Evolutionary conservation across 768 basidiomycete genomes (phyloP), one percentile per base, ranked within the genome.

Genomic region (Xerocomus brunneocitrinus): DNA sequence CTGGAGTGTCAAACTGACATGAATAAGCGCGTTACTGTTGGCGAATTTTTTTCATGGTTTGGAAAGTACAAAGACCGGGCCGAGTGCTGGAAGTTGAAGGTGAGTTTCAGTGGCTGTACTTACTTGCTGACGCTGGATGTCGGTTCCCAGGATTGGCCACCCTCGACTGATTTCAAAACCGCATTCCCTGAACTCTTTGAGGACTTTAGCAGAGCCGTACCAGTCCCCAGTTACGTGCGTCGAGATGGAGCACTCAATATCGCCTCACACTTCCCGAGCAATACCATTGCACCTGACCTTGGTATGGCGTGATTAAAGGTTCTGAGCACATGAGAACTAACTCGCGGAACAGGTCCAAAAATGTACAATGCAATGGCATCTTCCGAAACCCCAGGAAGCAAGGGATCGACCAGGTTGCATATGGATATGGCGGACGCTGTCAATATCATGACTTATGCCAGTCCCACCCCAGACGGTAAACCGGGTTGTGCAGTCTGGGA

Each of bases 381-480:
- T 4, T 78, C 75, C 38, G 84, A 88, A 61, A 66, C 70, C 4
- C 67, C 74, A 30, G 87, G 87, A 4, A 88, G 83, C 63, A 86
- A 88, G 61, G 93, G 94, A 2, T 85, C 90, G 22, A 97, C 94
- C 9, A 76, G 90, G 53, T 71, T 97, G 47, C 95, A 97, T 61
- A 92, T 95, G 90, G 91, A 92, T 68, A 91, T 94, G 82, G 89
- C 89, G 0, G 93, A 94, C 61, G 94, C 95, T 5, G 73, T 97
- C 56, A 98, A 98, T 67, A 79, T 98, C 55, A 90, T 97, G 89
- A 79, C 90, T 1, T 84, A 83, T 64, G 82, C 93, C 8, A 71
- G 77, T 44, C 67, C 73, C 9, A 71, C 63, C 13, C 79, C 87
- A 25, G 83, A 87, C 30, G 78, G 79, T 6, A 68, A 70, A 30